These are phyloP conservation scores for Cicer yamashitae DNA, from an alignment of 306 rosid genomes.

Conservation along the genomic window DNA sequence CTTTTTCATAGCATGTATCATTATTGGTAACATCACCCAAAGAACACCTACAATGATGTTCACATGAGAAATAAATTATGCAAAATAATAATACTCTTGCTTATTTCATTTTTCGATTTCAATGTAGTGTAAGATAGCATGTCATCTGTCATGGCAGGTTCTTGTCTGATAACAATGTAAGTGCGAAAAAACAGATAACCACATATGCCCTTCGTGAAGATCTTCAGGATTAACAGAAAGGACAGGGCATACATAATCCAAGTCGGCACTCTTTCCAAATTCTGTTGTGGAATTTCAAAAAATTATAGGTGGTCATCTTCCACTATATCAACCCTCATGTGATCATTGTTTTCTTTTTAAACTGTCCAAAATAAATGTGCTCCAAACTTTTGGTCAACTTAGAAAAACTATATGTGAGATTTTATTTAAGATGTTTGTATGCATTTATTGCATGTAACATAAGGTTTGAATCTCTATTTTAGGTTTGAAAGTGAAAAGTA, in stretches of 20 bases:
- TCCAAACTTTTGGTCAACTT: not conserved
- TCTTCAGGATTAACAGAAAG: not conserved
- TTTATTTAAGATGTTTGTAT: not conserved
- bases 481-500: no score
- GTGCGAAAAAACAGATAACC: conserved; percentile 8
- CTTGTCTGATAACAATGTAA: conserved; percentile 26
- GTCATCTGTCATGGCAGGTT: conserved; percentile 29
- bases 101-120: conserved; percentile 20
- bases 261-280: not conserved
- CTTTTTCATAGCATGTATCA: conserved; percentile 86
- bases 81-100: conserved; percentile 13
- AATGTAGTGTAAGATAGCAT: conserved; percentile 10
- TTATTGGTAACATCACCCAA: conserved; percentile 81
- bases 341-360: not conserved
- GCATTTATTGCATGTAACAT: no score
- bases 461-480: no score
- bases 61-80: conserved; percentile 37
- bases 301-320: not conserved
- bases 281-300: not conserved
- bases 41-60: conserved; percentile 77
- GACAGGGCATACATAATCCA: not conserved
- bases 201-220: not conserved
- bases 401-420: not conserved
- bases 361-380: not conserved
- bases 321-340: not conserved